Conservation (phyloP, 2,329 filamentous ascomycete genomes). For the Talaromyces sp. region DNA sequence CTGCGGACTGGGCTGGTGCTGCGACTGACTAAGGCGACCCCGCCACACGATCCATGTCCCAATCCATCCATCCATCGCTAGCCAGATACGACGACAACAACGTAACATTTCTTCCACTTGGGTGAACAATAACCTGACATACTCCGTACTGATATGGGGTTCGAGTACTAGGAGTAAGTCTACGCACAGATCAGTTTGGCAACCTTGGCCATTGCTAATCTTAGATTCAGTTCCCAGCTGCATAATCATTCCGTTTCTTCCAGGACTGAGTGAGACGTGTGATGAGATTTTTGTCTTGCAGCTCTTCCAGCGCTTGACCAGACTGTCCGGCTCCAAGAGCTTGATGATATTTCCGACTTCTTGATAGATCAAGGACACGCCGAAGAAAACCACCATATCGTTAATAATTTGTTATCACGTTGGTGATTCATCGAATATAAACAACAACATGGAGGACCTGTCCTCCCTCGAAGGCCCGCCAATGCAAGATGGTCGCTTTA, state of each 20-base stretch:
- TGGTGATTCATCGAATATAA: background rate
- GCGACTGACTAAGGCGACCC: conserved; percentile 3
- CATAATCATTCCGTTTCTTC: background rate
- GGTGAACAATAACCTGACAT: background rate
- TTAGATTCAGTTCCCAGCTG: background rate
- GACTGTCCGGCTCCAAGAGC: background rate
- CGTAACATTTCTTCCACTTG: background rate
- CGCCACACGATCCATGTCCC: conserved; percentile 1
- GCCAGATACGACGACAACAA: background rate
- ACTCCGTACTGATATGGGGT: background rate
- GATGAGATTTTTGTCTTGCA: background rate
- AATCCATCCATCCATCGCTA: background rate
- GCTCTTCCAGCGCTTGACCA: background rate
- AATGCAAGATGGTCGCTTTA: conserved; percentile 27
- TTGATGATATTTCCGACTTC: background rate
- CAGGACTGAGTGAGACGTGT: background rate
- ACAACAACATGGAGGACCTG: conserved; percentile 30
- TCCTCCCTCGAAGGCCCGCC: conserved; percentile 39
- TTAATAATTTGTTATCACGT: background rate
- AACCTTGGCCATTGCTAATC: background rate
- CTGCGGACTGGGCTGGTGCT: background rate
- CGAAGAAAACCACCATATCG: background rate
- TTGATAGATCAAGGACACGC: background rate
- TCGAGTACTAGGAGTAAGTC: background rate
- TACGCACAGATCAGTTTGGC: background rate